A percentile compares a stretch with the other conserved stretches of the same genome.
Evolutionary conservation across 192 early-diverging fungal genomes (phyloP).

Genomic region (Pecoramyces ruminantium): DNA sequence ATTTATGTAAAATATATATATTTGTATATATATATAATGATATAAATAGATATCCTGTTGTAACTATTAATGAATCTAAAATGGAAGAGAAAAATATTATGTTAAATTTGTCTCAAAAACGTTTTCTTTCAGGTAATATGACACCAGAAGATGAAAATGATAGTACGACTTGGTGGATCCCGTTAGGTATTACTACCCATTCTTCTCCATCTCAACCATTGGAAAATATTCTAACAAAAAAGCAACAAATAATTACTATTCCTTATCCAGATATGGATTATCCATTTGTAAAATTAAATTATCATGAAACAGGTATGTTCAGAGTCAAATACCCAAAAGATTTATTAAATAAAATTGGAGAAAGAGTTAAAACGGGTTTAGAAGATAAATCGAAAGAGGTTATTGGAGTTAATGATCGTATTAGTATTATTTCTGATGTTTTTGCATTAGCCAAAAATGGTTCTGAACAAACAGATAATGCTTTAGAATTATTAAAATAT

Average conservation of each 20-base stretch:
- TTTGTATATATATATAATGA: conserved; percentile 27
- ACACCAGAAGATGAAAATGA: conserved; percentile 50
- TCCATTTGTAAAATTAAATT: conserved; percentile 73
- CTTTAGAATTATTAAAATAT: conserved; percentile 56
- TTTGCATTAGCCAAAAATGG: conserved; percentile 65
- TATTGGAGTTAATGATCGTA: conserved; percentile 44
- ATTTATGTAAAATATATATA: background rate
- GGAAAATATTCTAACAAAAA: background rate
- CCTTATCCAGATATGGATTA: conserved; percentile 3
- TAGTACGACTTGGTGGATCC: conserved; percentile 64
- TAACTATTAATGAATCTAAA: conserved; percentile 34
- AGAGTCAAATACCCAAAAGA: conserved; percentile 41
- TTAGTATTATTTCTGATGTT: conserved; percentile 70
- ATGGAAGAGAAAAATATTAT: conserved; percentile 17
- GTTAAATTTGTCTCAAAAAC: conserved; percentile 54
- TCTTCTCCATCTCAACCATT: background rate
- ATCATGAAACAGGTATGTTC: conserved; percentile 61
- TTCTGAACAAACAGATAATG: conserved; percentile 47
- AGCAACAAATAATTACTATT: background rate
- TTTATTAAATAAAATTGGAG: conserved; percentile 12
- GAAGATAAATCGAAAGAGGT: background rate
- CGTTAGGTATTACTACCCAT: conserved; percentile 30
- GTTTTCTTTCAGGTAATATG: conserved; percentile 71
- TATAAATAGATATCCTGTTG: conserved; percentile 31
- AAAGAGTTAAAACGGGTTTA: conserved; percentile 25